Evolutionary conservation across 176 grass and related monocot species (phyloP).

Genomic region (Coix lacrymajobi): DNA sequence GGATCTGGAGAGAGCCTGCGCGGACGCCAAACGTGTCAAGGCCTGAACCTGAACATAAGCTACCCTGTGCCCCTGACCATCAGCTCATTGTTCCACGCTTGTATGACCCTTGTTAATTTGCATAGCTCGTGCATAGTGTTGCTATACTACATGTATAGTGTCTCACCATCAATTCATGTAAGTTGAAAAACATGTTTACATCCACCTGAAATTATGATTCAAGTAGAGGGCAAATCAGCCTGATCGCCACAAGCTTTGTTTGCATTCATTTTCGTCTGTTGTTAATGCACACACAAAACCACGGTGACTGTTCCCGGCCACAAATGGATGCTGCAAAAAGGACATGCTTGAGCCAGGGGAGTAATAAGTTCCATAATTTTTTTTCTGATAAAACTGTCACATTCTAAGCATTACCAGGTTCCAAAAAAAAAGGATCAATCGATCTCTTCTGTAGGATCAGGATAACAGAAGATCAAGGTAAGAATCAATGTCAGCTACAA

Average conservation of each 20-base stretch:
- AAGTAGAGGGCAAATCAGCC: background rate
- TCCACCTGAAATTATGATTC: background rate
- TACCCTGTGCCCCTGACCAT: background rate
- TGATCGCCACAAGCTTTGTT: background rate
- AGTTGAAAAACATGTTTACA: background rate
- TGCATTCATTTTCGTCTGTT: background rate
- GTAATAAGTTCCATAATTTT: background rate
- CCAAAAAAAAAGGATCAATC: background rate
- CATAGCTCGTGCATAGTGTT: slow-evolving; percentile 14
- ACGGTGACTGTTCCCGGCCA: background rate
- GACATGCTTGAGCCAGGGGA: background rate
- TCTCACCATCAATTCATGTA: background rate
- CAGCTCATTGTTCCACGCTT: background rate
- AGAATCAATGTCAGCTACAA: background rate
- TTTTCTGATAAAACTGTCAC: background rate
- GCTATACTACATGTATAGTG: background rate
- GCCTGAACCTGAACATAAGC: slow-evolving; percentile 27
- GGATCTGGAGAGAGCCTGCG: slow-evolving; percentile 74
- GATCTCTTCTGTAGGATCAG: background rate
- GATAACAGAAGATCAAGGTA: background rate
- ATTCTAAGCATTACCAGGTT: background rate
- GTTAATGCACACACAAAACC: background rate
- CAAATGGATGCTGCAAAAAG: background rate
- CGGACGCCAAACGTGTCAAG: slow-evolving; percentile 50
- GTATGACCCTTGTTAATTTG: background rate